These are phyloP conservation scores for Didymella segeticola DNA, from an alignment of 2,329 filamentous ascomycete species.

Conservation along the genomic window DNA sequence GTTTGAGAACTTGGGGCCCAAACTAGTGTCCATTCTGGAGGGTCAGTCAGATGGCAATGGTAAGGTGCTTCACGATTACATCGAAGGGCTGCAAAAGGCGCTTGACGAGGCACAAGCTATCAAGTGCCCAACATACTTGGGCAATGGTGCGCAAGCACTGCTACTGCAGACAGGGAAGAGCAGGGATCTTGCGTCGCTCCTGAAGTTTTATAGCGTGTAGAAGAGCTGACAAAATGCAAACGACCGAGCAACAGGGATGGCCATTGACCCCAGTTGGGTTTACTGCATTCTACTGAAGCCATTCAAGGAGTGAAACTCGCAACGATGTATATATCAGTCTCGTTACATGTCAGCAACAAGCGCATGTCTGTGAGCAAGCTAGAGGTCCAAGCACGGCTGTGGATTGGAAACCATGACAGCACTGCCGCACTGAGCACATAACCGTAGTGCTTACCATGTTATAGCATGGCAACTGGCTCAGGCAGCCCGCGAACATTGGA, in stretches of 20 bases:
- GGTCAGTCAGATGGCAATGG: slow-evolving; percentile 31
- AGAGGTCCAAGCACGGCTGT: not conserved
- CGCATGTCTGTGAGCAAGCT: not conserved
- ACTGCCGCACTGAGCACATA: not conserved
- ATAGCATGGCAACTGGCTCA: not conserved
- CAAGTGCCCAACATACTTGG: slow-evolving; percentile 46
- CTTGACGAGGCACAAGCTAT: slow-evolving; percentile 43
- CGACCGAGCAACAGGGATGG: not conserved
- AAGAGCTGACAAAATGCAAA: not conserved
- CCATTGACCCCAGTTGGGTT: not conserved
- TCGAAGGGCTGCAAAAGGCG: slow-evolving; percentile 36
- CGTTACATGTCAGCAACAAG: not conserved
- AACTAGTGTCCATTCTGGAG: slow-evolving; percentile 43
- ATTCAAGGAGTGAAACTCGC: not conserved
- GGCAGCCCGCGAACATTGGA: not conserved
- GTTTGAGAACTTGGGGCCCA: slow-evolving; percentile 41
- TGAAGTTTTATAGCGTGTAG: slow-evolving; percentile 32
- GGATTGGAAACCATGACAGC: not conserved
- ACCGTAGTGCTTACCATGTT: not conserved
- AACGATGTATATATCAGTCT: no score
- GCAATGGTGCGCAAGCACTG: slow-evolving; percentile 41
- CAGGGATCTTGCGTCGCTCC: slow-evolving; percentile 27
- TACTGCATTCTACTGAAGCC: not conserved
- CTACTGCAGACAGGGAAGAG: slow-evolving; percentile 37
- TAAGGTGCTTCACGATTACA: slow-evolving; percentile 26